Percentiles rank a stretch among this genome's conserved stretches.
These are phyloP conservation scores for Cymbidium sinense DNA, from an alignment of 106 monocot genomes.

Conservation along the genomic window DNA sequence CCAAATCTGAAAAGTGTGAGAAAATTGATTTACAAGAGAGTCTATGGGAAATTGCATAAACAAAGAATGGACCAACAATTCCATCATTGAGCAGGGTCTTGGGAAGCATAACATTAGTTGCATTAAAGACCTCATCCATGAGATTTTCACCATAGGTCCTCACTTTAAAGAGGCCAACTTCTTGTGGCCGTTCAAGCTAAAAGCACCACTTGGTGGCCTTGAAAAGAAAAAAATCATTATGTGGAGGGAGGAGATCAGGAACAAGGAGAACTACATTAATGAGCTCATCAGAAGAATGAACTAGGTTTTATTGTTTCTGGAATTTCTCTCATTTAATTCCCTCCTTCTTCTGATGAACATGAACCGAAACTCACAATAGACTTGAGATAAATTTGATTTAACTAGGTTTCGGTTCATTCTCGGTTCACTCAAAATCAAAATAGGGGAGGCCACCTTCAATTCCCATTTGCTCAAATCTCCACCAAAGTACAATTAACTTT, in stretches of 20 bases:
- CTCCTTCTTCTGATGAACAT: too few relatives aligned
- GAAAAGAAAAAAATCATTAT: constrained; percentile 55
- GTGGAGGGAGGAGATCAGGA: constrained; percentile 53
- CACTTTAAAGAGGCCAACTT: constrained; percentile 58
- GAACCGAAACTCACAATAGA: too few relatives aligned
- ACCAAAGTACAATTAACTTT: too few relatives aligned
- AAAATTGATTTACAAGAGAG: constrained; percentile 48
- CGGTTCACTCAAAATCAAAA: too few relatives aligned
- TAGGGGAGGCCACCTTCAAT: too few relatives aligned
- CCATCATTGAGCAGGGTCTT: constrained; percentile 39
- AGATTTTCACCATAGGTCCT: constrained; percentile 45
- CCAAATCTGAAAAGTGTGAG: constrained; percentile 44
- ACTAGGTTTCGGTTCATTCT: too few relatives aligned
- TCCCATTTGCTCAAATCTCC: too few relatives aligned
- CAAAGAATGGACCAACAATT: constrained; percentile 38
- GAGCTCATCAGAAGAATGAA: constrained; percentile 57
- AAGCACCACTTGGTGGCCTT: constrained; percentile 35
- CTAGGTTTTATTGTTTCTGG: constrained; percentile 6
- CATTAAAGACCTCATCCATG: constrained; percentile 49
- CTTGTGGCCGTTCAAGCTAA: constrained; percentile 50
- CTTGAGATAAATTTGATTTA: too few relatives aligned
- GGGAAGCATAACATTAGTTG: constrained; percentile 38
- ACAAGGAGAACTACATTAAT: constrained; percentile 45
- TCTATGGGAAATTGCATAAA: constrained; percentile 41
- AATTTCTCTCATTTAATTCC: too few relatives aligned